Evolutionary conservation across 1,139 yeast species (phyloP).

Genomic region (Blastobotrys arbuscula): DNA sequence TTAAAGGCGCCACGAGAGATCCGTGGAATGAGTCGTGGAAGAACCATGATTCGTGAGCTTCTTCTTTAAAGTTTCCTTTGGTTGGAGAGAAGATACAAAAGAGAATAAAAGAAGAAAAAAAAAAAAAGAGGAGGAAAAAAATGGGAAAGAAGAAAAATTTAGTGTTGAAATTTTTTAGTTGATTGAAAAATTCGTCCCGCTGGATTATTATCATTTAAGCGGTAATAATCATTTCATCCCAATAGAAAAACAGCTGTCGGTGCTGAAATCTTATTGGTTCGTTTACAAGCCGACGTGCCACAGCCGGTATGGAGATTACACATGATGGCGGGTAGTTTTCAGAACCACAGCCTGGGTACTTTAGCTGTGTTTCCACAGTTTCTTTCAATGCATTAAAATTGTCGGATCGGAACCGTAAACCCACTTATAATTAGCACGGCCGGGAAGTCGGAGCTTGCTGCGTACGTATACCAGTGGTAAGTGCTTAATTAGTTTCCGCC

Average conservation of each 20-base stretch:
- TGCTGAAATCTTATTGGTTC: constrained; percentile 7
- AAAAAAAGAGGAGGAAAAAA: constrained; percentile 3
- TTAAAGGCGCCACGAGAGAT: constrained; percentile 85
- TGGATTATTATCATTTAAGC: neutral
- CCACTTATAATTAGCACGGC: no score
- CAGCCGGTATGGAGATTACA: neutral
- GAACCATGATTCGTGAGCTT: constrained; percentile 32
- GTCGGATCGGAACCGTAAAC: neutral
- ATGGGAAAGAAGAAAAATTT: neutral
- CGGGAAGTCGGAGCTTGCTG: no score
- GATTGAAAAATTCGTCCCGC: constrained; percentile 2
- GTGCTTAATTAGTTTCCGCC: no score
- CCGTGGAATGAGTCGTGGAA: constrained; percentile 89
- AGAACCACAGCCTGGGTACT: no score
- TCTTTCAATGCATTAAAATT: neutral
- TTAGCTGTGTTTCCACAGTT: no score
- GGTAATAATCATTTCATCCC: neutral
- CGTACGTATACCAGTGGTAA: no score
- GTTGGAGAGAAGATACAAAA: neutral
- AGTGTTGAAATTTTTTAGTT: neutral
- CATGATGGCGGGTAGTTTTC: neutral
- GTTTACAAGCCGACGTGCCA: neutral
- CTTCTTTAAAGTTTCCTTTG: constrained; percentile 4
- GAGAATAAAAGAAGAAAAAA: neutral
- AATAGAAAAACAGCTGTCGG: neutral